phyloP scores from a whole-genome alignment of 73 alveolate genomes.

The Tetrahymena thermophila region DNA sequence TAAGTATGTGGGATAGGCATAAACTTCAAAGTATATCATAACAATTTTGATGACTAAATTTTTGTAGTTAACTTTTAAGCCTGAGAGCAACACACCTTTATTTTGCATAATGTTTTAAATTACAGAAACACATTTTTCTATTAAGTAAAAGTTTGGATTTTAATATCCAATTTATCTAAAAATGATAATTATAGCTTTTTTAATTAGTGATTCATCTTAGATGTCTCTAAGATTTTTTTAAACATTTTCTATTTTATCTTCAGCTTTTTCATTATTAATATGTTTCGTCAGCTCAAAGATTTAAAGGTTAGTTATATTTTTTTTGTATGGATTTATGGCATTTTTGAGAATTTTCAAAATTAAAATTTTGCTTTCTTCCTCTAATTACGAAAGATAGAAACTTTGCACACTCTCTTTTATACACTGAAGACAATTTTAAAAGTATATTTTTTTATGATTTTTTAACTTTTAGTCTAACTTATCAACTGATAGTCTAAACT shows the following conservation, averaged over 20 bases:
- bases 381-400: not conserved
- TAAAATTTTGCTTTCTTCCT: not conserved
- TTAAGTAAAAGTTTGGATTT: not conserved
- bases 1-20: not conserved
- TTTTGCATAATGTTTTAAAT: not conserved
- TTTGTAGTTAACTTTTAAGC: not conserved
- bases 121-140: not conserved
- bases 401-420: not conserved
- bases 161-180: not conserved
- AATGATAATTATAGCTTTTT: not conserved
- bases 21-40: not conserved
- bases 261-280: not conserved
- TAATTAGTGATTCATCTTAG: not conserved
- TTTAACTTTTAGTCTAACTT: not conserved
- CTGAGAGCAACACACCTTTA: not conserved
- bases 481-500: not conserved
- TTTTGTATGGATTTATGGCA: not conserved
- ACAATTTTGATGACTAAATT: not conserved
- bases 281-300: not conserved
- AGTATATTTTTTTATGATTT: not conserved
- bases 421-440: not conserved
- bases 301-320: not conserved
- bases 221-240: not conserved
- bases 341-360: not conserved
- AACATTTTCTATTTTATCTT: not conserved